phyloP scores from a whole-genome alignment of 176 grass and related monocot genomes.

The Juncus effusus region DNA sequence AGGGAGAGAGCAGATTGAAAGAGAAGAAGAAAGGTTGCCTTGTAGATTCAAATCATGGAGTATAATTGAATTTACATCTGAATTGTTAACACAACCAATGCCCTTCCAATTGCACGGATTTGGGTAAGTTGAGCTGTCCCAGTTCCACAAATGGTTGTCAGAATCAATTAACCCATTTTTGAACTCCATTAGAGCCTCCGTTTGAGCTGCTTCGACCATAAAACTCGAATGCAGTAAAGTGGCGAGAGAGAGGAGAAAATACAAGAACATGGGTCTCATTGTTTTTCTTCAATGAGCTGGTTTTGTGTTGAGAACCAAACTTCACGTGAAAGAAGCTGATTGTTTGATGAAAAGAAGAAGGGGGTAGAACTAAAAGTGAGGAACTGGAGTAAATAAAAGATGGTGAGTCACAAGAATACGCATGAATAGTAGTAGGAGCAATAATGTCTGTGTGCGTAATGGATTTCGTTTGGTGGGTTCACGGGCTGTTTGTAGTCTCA shows the following conservation, averaged over 20 bases:
- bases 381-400: not conserved
- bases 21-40: constrained; percentile 45
- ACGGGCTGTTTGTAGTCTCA: constrained; percentile 22
- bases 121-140: constrained; percentile 29
- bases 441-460: not conserved
- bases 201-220: not conserved
- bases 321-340: constrained; percentile 14
- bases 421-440: not conserved
- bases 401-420: too few relatives aligned
- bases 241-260: constrained; percentile 20
- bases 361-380: not conserved
- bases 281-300: not conserved
- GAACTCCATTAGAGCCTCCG: constrained; percentile 44
- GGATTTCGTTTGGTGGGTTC: constrained; percentile 18
- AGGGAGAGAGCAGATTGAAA: constrained; percentile 54
- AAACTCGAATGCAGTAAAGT: not conserved
- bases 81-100: constrained; percentile 49
- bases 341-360: not conserved
- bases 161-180: constrained; percentile 50
- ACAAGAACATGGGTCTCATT: constrained; percentile 5
- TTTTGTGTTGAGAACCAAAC: not conserved
- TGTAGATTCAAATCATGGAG: constrained; percentile 61
- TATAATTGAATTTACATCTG: constrained; percentile 49
- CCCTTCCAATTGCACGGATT: constrained; percentile 69
- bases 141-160: constrained; percentile 47